A percentile compares a stretch with the other conserved stretches of the same genome.
These are phyloP conservation scores for Talaromyces verruculosus DNA, from an alignment of 2,329 filamentous ascomycete species.

Conservation along the genomic window DNA sequence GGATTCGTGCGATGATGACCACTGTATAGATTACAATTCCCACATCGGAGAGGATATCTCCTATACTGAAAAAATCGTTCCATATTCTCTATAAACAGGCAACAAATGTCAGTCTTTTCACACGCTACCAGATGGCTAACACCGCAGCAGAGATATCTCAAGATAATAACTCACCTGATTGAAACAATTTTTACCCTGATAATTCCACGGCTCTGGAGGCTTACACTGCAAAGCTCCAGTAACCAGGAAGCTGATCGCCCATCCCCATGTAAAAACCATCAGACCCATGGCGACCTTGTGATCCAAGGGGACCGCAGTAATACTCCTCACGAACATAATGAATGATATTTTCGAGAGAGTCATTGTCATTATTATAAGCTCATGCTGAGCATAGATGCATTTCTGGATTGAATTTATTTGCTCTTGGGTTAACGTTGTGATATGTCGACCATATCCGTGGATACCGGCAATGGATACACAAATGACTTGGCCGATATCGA, in stretches of 20 bases:
- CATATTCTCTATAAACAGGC: conserved; percentile 24
- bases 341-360: conserved; percentile 30
- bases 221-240: conserved; percentile 27
- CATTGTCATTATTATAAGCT: conserved; percentile 28
- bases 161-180: conserved; percentile 22
- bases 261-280: conserved; percentile 22
- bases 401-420: conserved; percentile 26
- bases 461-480: conserved; percentile 27
- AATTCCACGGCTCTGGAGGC: conserved; percentile 26
- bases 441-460: conserved; percentile 29
- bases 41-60: conserved; percentile 30
- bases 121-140: not conserved
- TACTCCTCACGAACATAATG: conserved; percentile 27
- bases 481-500: conserved; percentile 27
- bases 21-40: conserved; percentile 29
- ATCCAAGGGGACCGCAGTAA: conserved; percentile 27
- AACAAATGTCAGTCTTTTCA: not conserved
- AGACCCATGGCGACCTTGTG: conserved; percentile 24
- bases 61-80: conserved; percentile 30
- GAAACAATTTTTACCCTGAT: conserved; percentile 26
- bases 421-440: conserved; percentile 16
- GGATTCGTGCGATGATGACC: conserved; percentile 28
- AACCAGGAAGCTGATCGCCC: conserved; percentile 24
- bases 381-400: conserved; percentile 28
- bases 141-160: not conserved